Percentiles rank a stretch among this genome's conserved stretches.
These are phyloP conservation scores for Psilocybe subaeruginosa DNA, from an alignment of 768 basidiomycete species.

Conservation along the genomic window DNA sequence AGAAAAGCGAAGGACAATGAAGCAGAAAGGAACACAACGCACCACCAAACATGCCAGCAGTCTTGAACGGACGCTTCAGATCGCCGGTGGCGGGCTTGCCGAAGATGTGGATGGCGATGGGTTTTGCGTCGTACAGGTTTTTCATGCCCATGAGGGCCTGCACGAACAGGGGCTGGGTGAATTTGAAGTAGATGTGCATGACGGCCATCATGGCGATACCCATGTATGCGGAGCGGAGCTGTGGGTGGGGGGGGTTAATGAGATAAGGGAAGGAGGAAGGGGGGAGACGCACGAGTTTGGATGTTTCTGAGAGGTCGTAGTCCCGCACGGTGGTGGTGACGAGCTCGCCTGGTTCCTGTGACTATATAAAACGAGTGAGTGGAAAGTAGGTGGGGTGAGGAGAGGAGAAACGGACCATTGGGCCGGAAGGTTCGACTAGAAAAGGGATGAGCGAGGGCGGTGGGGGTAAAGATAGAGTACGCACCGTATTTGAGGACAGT, in stretches of 20 bases:
- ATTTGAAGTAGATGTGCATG: conserved; percentile 93
- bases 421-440: conserved; percentile 74
- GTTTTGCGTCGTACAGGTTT: conserved; percentile 84
- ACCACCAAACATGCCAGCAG: conserved; percentile 74
- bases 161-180: conserved; percentile 95
- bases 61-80: conserved; percentile 89
- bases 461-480: conserved; percentile 26
- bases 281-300: conserved; percentile 61
- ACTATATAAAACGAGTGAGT: conserved; percentile 4
- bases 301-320: conserved; percentile 89
- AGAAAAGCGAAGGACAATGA: too few species aligned
- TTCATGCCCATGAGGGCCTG: conserved; percentile 97
- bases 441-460: conserved; percentile 2
- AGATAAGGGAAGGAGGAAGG: neutral
- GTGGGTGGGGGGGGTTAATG: neutral
- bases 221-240: conserved; percentile 71
- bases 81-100: conserved; percentile 84
- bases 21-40: neutral
- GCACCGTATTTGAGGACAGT: conserved; percentile 94
- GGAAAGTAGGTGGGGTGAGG: too few species aligned
- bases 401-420: conserved; percentile 60
- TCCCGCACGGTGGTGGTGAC: conserved; percentile 92
- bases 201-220: conserved; percentile 88
- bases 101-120: conserved; percentile 79
- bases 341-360: conserved; percentile 67